Conservation (phyloP, 2,329 filamentous ascomycete genomes). For the Rhytidhysteron rufulum region DNA sequence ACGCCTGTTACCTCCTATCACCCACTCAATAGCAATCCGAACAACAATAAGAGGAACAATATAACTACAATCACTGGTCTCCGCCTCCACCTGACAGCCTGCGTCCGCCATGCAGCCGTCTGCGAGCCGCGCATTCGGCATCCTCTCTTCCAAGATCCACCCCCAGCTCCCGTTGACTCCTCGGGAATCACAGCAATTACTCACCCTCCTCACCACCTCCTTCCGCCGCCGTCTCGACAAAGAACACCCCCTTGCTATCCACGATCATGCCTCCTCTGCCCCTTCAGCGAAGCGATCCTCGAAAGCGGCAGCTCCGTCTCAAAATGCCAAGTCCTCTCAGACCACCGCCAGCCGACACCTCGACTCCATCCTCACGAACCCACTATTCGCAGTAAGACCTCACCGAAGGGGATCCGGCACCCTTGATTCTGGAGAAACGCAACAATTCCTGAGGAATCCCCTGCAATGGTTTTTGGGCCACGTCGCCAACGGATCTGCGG, state of each 20-base stretch:
- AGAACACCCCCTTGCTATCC: slow-evolving; percentile 43
- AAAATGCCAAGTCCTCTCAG: slow-evolving; percentile 29
- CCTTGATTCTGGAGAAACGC: slow-evolving; percentile 12
- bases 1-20: too few relatives aligned
- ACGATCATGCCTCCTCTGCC: too few relatives aligned
- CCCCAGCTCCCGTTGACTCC: slow-evolving; percentile 51
- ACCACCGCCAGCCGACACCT: slow-evolving; percentile 44
- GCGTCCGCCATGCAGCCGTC: slow-evolving; percentile 55
- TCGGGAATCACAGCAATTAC: slow-evolving; percentile 56
- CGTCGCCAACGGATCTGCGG: slow-evolving; percentile 35
- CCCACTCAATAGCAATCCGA: neutral
- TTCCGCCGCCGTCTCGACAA: slow-evolving; percentile 61
- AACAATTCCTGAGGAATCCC: slow-evolving; percentile 32
- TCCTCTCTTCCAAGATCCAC: slow-evolving; percentile 53
- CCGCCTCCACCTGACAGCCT: too few relatives aligned
- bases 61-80: slow-evolving; percentile 2
- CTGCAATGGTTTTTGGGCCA: slow-evolving; percentile 39
- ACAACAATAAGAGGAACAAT: neutral
- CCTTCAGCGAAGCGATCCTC: too few relatives aligned
- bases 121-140: slow-evolving; percentile 32
- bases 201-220: slow-evolving; percentile 58
- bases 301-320: slow-evolving; percentile 7
- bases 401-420: slow-evolving; percentile 22
- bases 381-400: slow-evolving; percentile 41
- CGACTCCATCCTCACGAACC: slow-evolving; percentile 49